phyloP scores from a whole-genome alignment of 208 protist species.

The Acanthamoeba culbertsoni region DNA sequence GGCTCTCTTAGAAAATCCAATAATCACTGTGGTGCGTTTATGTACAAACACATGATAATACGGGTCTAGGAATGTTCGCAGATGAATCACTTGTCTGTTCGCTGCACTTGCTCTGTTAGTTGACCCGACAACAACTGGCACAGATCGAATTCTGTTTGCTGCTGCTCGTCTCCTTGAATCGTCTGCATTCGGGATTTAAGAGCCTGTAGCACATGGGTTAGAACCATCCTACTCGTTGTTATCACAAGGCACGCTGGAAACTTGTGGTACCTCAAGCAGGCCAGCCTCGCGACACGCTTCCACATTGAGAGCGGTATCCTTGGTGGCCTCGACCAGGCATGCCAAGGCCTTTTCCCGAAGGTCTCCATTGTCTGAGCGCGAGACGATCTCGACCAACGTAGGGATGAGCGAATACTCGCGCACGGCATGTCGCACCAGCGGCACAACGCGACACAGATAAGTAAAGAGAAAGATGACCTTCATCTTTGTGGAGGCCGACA shows the following conservation, averaged over 20 bases:
- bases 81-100: background rate
- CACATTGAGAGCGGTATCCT: background rate
- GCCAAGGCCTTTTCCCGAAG: background rate
- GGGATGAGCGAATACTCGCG: conserved; percentile 12
- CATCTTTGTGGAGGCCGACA: background rate
- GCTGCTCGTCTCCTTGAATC: background rate
- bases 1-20: too few species aligned
- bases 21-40: too few species aligned
- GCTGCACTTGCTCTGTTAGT: background rate
- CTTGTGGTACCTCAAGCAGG: background rate
- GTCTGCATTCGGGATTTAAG: background rate
- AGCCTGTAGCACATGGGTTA: background rate
- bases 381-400: background rate
- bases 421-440: conserved; percentile 6
- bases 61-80: too few species aligned
- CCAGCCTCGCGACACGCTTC: background rate
- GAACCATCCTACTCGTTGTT: background rate
- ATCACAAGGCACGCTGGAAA: background rate
- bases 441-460: conserved; percentile 23
- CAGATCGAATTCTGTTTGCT: background rate
- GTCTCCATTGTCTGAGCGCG: background rate
- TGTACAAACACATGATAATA: too few species aligned
- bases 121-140: background rate
- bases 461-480: conserved; percentile 7
- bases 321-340: background rate